Conservation (phyloP, 176 grass and related monocot species). For the Aegilops bicornis region DNA sequence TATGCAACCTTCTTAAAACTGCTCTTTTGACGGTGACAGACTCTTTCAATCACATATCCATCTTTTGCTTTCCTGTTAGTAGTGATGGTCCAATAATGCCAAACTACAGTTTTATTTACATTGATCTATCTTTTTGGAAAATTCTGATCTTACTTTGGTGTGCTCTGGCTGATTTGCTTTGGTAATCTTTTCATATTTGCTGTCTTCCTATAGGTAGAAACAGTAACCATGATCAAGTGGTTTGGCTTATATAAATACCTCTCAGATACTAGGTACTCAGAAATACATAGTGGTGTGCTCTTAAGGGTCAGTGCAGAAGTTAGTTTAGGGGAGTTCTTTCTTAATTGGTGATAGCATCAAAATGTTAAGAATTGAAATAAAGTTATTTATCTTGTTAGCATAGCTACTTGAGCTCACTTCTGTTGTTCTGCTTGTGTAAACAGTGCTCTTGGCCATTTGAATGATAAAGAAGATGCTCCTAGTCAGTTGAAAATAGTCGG, state of each 20-base stretch:
- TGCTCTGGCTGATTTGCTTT: not conserved
- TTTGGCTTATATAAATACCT: not conserved
- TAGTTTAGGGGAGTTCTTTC: constrained; percentile 1
- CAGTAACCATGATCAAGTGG: not conserved
- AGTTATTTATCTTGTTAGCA: not conserved
- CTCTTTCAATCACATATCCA: not conserved
- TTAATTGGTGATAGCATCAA: constrained; percentile 13
- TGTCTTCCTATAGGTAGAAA: not conserved
- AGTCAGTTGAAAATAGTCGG: constrained; percentile 68
- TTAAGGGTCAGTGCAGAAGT: not conserved
- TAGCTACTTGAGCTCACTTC: not conserved
- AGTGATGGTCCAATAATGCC: not conserved
- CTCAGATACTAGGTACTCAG: not conserved
- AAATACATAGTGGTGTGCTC: not conserved
- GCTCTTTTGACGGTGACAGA: not conserved
- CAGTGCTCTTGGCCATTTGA: constrained; percentile 64
- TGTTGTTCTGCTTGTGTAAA: constrained; percentile 27
- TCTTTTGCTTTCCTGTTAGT: not conserved
- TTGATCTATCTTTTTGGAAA: not conserved
- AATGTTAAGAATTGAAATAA: not conserved
- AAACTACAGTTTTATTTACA: constrained; percentile 16
- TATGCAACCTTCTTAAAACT: not conserved
- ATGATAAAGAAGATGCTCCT: constrained; percentile 53
- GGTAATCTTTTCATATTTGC: constrained; percentile 10
- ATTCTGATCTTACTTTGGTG: not conserved